These are phyloP conservation scores for Phycomyces nitens DNA, from an alignment of 192 early-diverging fungal genomes.

Conservation along the genomic window DNA sequence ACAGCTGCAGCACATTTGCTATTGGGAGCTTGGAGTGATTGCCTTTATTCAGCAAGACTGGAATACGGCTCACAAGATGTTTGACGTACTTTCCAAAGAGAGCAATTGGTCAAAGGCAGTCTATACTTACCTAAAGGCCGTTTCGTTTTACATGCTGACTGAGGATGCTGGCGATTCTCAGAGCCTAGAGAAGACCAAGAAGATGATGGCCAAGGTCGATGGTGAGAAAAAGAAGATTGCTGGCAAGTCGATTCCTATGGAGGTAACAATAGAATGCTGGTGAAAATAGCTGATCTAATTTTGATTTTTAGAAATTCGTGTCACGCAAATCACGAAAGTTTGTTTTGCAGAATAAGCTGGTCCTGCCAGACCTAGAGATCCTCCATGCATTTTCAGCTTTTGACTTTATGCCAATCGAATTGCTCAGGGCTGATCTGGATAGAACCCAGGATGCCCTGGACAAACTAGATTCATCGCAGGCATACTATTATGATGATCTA, in stretches of 20 bases:
- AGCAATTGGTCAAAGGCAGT: conserved; percentile 84
- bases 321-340: conserved; percentile 80
- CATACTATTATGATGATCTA: conserved; percentile 74
- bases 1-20: conserved; percentile 75
- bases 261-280: no score
- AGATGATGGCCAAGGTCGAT: conserved; percentile 68
- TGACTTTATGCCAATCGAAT: conserved; percentile 61
- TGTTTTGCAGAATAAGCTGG: conserved; percentile 57
- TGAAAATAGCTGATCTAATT: no score
- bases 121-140: conserved; percentile 71
- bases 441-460: conserved; percentile 47
- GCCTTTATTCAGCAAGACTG: conserved; percentile 62
- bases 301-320: conserved; percentile 61
- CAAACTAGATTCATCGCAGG: conserved; percentile 17
- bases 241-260: conserved; percentile 81
- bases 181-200: conserved; percentile 11
- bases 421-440: conserved; percentile 40
- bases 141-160: conserved; percentile 49
- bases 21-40: conserved; percentile 76
- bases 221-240: conserved; percentile 71
- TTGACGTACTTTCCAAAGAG: conserved; percentile 64
- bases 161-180: conserved; percentile 27
- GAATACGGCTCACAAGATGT: conserved; percentile 54
- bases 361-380: conserved; percentile 77
- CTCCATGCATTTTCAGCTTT: conserved; percentile 69